Evolutionary conservation across 768 basidiomycete genomes (phyloP), one percentile per base, ranked within the genome.

Genomic region (Rhodotorula kratochvilovae): DNA sequence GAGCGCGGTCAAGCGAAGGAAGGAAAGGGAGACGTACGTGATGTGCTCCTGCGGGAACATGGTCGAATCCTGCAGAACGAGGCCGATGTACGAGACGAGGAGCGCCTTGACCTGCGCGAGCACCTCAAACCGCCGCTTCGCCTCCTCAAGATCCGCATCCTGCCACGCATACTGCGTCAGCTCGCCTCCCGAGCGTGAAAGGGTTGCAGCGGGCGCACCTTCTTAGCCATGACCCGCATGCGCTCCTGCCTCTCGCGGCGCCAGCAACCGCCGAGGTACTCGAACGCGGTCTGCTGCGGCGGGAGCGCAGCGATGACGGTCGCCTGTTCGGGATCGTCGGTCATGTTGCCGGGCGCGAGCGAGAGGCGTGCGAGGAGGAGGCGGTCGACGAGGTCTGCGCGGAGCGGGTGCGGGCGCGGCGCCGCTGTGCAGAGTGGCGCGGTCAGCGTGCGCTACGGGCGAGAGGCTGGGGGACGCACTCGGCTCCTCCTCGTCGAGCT

Each of bases 231-330:
- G 21, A 68, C 31, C 50, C 60, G 65, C 48, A 42, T 33, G 78
- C 27, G 83, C 81, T 50, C 83, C 80, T 68, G 84, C 83, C 23
- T 84, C 84, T 13, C 81, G n/a, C 94, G 86, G 81, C 91, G 92
- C 95, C 95, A 99, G 77, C 90, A 89, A 29, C 89, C 89, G 16
- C 91, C 85, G 33, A 99, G 84, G 79, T 92, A 98, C 77, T 96
- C 91, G 69, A 95, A 92, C 0, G 87, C 84, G 0, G 94, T 92
- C 80, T 92, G 87, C 65, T 87, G 81, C 15, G 85, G 74, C 16
- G 92, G 91, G 27, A 97, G 82, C 33, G 89, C 89, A 5, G 89
- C 89, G 50, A 83, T 55, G 43, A 83, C 77, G 1, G 78, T 79
- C 12, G 83, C 59, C 10, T 68, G 62, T 65, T 81, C 81, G 1